Evolutionary conservation across 495 filamentous ascomycete species (phyloP).

Genomic region (Podospora pseudocomata): DNA sequence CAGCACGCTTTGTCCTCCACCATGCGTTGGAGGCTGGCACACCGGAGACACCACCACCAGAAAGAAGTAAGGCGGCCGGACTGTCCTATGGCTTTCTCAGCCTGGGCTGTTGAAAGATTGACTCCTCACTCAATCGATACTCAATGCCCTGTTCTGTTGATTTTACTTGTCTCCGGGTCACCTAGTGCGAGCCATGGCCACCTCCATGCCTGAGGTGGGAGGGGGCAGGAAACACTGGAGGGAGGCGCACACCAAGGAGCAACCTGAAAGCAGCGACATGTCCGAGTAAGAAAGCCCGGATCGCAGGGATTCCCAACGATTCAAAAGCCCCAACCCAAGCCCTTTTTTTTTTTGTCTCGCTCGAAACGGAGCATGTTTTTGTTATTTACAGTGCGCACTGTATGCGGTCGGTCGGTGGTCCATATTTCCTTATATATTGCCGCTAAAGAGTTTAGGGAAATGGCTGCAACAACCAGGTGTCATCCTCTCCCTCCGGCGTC

Average conservation of each 20-base stretch:
- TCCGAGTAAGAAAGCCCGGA: slow-evolving; percentile 8
- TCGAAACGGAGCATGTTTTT: background rate
- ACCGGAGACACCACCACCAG: background rate
- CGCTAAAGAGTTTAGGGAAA: background rate
- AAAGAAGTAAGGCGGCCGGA: background rate
- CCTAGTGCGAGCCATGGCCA: background rate
- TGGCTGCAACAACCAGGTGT: background rate
- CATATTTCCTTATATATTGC: background rate
- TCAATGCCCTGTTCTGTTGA: background rate
- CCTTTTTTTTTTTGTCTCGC: background rate
- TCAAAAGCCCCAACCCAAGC: background rate
- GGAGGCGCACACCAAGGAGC: slow-evolving; percentile 2
- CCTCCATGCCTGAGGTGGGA: background rate
- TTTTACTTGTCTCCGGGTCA: background rate
- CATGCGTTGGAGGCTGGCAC: background rate
- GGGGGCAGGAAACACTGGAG: background rate
- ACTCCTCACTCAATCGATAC: background rate
- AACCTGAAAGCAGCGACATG: slow-evolving; percentile 9
- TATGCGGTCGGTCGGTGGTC: background rate
- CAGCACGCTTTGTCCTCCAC: slow-evolving; percentile 9
- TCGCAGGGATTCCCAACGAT: background rate
- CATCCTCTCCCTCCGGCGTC: background rate
- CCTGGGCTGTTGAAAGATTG: background rate
- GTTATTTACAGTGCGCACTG: background rate
- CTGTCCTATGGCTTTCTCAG: too few relatives aligned